A percentile compares a stretch with the other conserved stretches of the same genome.
These are phyloP conservation scores for Colletotrichum sp. DNA, from an alignment of 2,329 filamentous ascomycete genomes.

Conservation along the genomic window DNA sequence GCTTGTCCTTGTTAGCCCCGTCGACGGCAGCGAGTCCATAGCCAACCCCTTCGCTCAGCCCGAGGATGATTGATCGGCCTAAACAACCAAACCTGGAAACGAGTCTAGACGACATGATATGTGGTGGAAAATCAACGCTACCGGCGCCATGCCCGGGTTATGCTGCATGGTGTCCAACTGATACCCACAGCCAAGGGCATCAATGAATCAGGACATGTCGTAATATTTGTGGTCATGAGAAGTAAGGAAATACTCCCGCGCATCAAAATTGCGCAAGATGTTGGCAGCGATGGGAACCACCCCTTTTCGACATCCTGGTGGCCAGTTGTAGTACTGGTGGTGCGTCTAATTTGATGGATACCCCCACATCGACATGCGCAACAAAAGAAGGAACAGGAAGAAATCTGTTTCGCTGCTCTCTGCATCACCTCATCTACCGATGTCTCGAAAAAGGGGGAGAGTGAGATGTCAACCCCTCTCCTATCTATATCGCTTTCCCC, in stretches of 20 bases:
- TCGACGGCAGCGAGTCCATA: slow-evolving; percentile 95
- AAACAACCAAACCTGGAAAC: background rate
- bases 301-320: background rate
- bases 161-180: background rate
- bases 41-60: slow-evolving; percentile 87
- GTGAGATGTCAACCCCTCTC: background rate
- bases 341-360: background rate
- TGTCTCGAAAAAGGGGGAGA: background rate
- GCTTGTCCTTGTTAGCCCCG: slow-evolving; percentile 88
- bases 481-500: background rate
- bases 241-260: background rate
- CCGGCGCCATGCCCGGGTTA: background rate
- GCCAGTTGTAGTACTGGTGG: background rate
- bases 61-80: slow-evolving; percentile 62
- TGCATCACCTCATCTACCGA: background rate
- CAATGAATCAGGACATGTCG: background rate
- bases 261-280: background rate
- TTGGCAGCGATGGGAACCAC: background rate
- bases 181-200: background rate
- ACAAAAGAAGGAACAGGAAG: background rate
- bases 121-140: background rate
- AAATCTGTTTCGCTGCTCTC: background rate
- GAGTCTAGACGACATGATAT: background rate
- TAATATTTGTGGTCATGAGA: background rate
- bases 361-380: background rate